These are phyloP conservation scores for Friedmanniomyces endolithicus DNA, from an alignment of 495 filamentous ascomycete species.

Conservation along the genomic window DNA sequence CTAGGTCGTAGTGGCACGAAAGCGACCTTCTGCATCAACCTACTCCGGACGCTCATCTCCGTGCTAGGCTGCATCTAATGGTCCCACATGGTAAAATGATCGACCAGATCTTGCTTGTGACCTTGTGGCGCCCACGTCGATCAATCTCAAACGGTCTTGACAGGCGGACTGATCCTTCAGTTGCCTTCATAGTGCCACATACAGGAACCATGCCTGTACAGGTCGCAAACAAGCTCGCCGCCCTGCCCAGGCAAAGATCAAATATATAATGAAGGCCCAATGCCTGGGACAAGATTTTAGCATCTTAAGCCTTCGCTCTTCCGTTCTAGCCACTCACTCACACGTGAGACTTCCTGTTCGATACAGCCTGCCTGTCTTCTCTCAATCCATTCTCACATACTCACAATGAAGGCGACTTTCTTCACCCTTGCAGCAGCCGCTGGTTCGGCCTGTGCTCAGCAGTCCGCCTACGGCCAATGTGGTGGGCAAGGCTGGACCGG, in stretches of 20 bases:
- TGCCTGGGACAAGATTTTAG: background rate
- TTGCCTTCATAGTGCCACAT: too few relatives aligned
- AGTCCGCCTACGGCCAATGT: constrained; percentile 18
- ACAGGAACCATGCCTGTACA: background rate
- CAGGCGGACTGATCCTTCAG: background rate
- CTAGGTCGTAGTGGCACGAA: too few relatives aligned
- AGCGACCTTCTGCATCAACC: too few relatives aligned
- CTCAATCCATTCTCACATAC: background rate
- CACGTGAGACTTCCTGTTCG: background rate
- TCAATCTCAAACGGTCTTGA: background rate
- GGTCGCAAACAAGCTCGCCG: background rate
- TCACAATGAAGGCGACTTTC: constrained; percentile 16
- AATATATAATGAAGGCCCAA: constrained; percentile 1
- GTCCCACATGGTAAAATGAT: too few relatives aligned
- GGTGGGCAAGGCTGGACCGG: constrained; percentile 16
- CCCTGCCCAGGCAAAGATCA: background rate
- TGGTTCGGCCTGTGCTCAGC: constrained; percentile 12
- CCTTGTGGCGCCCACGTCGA: background rate
- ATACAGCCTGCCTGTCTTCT: too few relatives aligned
- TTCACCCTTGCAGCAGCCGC: constrained; percentile 11
- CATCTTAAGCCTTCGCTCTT: background rate
- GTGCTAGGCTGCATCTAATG: too few relatives aligned
- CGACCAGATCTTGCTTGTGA: too few relatives aligned
- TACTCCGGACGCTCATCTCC: too few relatives aligned
- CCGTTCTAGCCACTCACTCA: background rate